These are phyloP conservation scores for Naganishia onofrii DNA, from an alignment of 768 basidiomycete genomes.

Conservation along the genomic window DNA sequence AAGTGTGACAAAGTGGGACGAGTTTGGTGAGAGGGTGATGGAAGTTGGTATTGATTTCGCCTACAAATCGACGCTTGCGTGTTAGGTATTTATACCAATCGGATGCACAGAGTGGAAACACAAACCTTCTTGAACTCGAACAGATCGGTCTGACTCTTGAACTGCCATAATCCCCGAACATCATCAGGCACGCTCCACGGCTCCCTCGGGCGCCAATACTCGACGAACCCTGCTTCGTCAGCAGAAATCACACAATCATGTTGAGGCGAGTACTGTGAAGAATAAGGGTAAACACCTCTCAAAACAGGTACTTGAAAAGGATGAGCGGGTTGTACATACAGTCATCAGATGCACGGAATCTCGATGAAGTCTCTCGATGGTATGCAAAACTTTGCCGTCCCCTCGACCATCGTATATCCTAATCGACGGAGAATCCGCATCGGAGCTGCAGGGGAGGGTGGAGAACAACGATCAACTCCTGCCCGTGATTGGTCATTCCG, in stretches of 20 bases:
- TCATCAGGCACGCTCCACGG: constrained; percentile 81
- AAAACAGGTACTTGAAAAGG: not conserved
- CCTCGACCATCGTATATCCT: constrained; percentile 91
- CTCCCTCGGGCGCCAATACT: constrained; percentile 91
- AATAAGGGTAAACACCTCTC: not conserved
- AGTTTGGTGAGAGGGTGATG: constrained; percentile 84
- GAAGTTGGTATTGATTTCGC: constrained; percentile 88
- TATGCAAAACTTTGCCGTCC: constrained; percentile 70
- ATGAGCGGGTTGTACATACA: constrained; percentile 57
- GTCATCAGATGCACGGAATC: constrained; percentile 87
- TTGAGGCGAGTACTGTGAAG: constrained; percentile 74
- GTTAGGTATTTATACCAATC: not conserved
- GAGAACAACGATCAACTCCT: not conserved
- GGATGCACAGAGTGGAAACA: not conserved
- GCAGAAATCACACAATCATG: constrained; percentile 91
- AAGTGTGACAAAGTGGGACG: constrained; percentile 84
- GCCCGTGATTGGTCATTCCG: constrained; percentile 3
- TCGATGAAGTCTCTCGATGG: constrained; percentile 73
- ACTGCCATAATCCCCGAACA: constrained; percentile 77
- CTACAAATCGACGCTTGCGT: constrained; percentile 54
- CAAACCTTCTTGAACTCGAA: constrained; percentile 97
- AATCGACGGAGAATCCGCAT: constrained; percentile 69
- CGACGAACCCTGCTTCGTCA: constrained; percentile 89
- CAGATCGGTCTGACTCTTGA: constrained; percentile 84
- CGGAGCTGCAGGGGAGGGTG: constrained; percentile 61